These are phyloP conservation scores for Hypoxylon trugodes DNA, from an alignment of 495 filamentous ascomycete genomes.

Conservation along the genomic window DNA sequence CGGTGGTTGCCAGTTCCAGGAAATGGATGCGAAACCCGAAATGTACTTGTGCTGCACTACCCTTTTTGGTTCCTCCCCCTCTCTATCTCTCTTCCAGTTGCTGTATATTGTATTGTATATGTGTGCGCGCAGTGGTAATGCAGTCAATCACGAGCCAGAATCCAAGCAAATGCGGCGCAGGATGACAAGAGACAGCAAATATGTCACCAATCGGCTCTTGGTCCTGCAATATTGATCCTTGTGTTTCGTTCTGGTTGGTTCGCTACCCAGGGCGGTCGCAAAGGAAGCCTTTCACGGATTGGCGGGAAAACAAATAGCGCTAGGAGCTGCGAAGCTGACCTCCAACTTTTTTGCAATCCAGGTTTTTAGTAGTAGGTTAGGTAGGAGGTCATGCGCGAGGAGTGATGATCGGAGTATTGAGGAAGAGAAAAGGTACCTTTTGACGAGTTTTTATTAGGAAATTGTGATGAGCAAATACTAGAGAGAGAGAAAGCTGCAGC, in stretches of 20 bases:
- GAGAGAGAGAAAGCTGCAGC: no score
- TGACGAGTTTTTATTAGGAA: not conserved
- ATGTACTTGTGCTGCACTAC: slow-evolving; percentile 27
- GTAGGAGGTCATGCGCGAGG: slow-evolving; percentile 30
- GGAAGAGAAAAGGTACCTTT: not conserved
- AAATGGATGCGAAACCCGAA: slow-evolving; percentile 39
- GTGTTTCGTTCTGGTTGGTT: slow-evolving; percentile 38
- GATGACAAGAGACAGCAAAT: slow-evolving; percentile 26
- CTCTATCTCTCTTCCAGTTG: no score
- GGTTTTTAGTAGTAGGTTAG: slow-evolving; percentile 16
- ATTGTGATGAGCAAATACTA: not conserved
- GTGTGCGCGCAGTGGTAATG: no score
- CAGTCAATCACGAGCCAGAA: slow-evolving; percentile 35
- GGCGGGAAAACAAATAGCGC: slow-evolving; percentile 36
- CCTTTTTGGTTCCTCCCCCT: no score
- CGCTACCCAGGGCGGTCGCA: slow-evolving; percentile 12
- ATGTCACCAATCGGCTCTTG: slow-evolving; percentile 38
- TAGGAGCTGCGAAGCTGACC: slow-evolving; percentile 36
- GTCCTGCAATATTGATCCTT: slow-evolving; percentile 39
- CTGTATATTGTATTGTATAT: no score
- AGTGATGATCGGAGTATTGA: not conserved
- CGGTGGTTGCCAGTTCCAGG: slow-evolving; percentile 33
- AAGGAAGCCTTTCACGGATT: slow-evolving; percentile 27
- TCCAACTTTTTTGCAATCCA: slow-evolving; percentile 30
- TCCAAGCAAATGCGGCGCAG: slow-evolving; percentile 31